phyloP scores from a whole-genome alignment of 2,329 filamentous ascomycete genomes.

The Fonsecaea erecta region DNA sequence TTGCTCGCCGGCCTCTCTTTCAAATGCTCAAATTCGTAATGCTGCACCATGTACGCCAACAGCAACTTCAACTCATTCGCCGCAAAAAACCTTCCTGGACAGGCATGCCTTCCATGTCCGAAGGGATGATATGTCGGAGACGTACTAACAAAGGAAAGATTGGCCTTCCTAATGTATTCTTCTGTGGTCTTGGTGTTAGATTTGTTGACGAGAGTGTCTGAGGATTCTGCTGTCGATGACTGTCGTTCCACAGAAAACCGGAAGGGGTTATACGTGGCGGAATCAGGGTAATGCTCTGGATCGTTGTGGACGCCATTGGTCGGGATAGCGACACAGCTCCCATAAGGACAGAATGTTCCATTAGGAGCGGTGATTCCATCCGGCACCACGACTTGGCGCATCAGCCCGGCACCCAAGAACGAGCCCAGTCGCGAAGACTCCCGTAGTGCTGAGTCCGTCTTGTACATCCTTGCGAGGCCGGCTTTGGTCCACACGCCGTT shows the following conservation, averaged over 20 bases:
- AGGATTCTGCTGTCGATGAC: slow-evolving; percentile 42
- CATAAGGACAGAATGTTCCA: slow-evolving; percentile 54
- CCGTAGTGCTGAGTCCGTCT: slow-evolving; percentile 50
- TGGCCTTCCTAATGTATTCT: slow-evolving; percentile 42
- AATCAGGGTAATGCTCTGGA: slow-evolving; percentile 49
- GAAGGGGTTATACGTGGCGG: slow-evolving; percentile 55
- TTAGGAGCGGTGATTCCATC: slow-evolving; percentile 42
- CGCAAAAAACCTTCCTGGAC: slow-evolving; percentile 44
- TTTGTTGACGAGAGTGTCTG: slow-evolving; percentile 19
- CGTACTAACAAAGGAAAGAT: slow-evolving; percentile 60
- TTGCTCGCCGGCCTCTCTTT: slow-evolving; percentile 18
- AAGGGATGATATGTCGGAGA: slow-evolving; percentile 59
- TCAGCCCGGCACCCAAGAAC: slow-evolving; percentile 44
- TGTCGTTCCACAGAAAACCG: slow-evolving; percentile 54
- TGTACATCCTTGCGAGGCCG: slow-evolving; percentile 45
- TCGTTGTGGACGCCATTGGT: slow-evolving; percentile 56
- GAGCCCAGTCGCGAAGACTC: slow-evolving; percentile 51
- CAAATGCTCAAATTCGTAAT: slow-evolving; percentile 40
- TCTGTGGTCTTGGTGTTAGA: slow-evolving; percentile 20
- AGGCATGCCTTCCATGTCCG: slow-evolving; percentile 60
- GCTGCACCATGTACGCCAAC: slow-evolving; percentile 40
- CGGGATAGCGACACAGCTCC: slow-evolving; percentile 52
- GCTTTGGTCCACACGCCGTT: slow-evolving; percentile 45
- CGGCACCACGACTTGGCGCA: slow-evolving; percentile 37
- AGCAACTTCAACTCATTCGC: slow-evolving; percentile 39